Evolutionary conservation across 805 yeast genomes (phyloP).

Genomic region (Lipomyces lipofer): DNA sequence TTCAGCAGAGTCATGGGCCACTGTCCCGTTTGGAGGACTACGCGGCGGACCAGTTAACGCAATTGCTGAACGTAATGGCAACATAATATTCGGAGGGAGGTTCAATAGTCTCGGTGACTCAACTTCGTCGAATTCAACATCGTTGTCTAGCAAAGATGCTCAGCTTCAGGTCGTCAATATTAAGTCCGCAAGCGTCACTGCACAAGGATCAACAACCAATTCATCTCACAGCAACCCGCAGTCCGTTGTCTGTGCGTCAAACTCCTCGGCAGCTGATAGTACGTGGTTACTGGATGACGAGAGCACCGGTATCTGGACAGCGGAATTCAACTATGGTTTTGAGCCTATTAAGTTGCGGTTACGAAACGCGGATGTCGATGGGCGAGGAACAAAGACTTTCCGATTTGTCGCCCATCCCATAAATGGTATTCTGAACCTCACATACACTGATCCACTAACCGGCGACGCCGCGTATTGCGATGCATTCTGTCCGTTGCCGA

Average conservation of each 20-base stretch:
- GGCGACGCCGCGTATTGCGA: conserved; percentile 67
- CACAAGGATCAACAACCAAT: conserved; percentile 48
- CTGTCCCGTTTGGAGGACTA: conserved; percentile 77
- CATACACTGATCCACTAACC: conserved; percentile 75
- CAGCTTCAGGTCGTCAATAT: conserved; percentile 53
- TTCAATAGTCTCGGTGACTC: conserved; percentile 63
- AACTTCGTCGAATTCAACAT: conserved; percentile 14
- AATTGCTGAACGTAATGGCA: conserved; percentile 52
- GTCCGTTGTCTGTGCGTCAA: conserved; percentile 38
- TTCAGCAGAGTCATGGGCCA: conserved; percentile 43
- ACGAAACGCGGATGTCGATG: conserved; percentile 52
- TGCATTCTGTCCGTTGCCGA: conserved; percentile 80
- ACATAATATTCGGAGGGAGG: conserved; percentile 75
- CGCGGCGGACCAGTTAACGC: conserved; percentile 58
- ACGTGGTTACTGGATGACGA: conserved; percentile 56
- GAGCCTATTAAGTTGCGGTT: conserved; percentile 73
- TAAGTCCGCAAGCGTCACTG: conserved; percentile 54
- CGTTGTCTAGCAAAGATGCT: not conserved
- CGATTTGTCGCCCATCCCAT: conserved; percentile 76
- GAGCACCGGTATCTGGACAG: conserved; percentile 65
- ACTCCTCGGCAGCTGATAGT: conserved; percentile 18
- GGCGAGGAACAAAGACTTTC: conserved; percentile 56
- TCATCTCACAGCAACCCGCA: conserved; percentile 38
- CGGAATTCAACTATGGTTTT: conserved; percentile 55
- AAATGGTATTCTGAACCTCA: conserved; percentile 86